Conservation (phyloP, 768 basidiomycete species). For the Suillus plorans region DNA sequence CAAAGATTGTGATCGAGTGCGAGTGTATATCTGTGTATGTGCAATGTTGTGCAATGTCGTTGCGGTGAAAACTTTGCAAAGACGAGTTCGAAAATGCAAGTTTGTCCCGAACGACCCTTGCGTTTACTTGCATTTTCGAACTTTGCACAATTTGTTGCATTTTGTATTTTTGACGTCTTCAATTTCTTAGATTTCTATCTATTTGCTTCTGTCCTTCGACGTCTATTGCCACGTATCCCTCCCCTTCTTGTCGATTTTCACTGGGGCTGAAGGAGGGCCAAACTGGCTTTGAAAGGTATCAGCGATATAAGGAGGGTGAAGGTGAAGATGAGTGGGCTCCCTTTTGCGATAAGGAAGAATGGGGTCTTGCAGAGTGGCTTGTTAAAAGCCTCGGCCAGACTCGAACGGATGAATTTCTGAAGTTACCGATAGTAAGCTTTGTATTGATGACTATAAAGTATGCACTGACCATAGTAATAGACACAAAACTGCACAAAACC, state of each 20-base stretch:
- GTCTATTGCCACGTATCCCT: not conserved
- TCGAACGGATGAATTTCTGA: no score
- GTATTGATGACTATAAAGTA: no score
- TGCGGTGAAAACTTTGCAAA: not conserved
- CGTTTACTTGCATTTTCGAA: not conserved
- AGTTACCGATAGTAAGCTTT: no score
- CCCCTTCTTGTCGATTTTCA: not conserved
- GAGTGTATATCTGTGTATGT: no score
- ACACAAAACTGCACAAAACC: no score
- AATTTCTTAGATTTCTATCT: not conserved
- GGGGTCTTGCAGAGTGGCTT: no score
- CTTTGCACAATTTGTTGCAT: not conserved
- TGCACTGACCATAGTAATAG: no score
- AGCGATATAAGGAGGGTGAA: not conserved
- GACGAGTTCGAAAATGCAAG: not conserved
- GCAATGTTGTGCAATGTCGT: no score
- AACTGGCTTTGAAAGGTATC: not conserved
- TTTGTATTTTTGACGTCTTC: not conserved
- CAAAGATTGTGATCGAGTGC: no score
- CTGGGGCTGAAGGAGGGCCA: no score
- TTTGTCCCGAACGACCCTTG: no score
- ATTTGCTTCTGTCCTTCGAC: not conserved
- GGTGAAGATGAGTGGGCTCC: conserved; percentile 12
- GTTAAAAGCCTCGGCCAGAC: no score
- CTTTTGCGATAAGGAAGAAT: conserved; percentile 16